Evolutionary conservation across 352 stramenopile species (phyloP).

Genomic region (Proteromonas lacertae): DNA sequence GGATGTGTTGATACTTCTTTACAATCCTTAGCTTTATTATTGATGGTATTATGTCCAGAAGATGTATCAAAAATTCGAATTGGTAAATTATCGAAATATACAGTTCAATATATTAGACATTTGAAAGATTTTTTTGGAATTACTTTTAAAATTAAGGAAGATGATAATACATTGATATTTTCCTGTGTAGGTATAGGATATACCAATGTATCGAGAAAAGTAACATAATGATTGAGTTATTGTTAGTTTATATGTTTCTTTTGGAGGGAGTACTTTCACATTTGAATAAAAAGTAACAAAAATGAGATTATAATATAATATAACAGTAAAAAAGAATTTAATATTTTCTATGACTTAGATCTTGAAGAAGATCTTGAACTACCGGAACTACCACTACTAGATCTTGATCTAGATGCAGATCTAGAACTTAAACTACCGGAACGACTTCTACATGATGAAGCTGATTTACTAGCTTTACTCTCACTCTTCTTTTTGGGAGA

Average conservation of each 20-base stretch:
- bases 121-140: conserved; percentile 60
- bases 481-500: too few relatives aligned
- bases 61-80: conserved; percentile 60
- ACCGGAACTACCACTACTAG: too few relatives aligned
- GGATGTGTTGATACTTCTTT: conserved; percentile 69
- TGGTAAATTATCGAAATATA: neutral
- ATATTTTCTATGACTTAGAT: too few relatives aligned
- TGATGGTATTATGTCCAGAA: conserved; percentile 86
- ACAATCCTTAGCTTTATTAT: conserved; percentile 68
- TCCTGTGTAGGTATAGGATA: conserved; percentile 65
- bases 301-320: too few relatives aligned
- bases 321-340: too few relatives aligned
- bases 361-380: too few relatives aligned
- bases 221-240: conserved; percentile 25
- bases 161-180: conserved; percentile 24
- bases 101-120: conserved; percentile 30
- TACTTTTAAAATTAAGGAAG: conserved; percentile 57
- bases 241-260: neutral
- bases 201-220: conserved; percentile 72
- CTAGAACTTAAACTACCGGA: too few relatives aligned
- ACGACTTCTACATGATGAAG: too few relatives aligned
- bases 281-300: too few relatives aligned
- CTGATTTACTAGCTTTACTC: too few relatives aligned
- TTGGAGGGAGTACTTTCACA: too few relatives aligned
- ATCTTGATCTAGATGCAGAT: too few relatives aligned